Evolutionary conservation across 2,329 filamentous ascomycete genomes (phyloP), one percentile per base, ranked within the genome.

Genomic region (Paracorniculantispora psalliotae): DNA sequence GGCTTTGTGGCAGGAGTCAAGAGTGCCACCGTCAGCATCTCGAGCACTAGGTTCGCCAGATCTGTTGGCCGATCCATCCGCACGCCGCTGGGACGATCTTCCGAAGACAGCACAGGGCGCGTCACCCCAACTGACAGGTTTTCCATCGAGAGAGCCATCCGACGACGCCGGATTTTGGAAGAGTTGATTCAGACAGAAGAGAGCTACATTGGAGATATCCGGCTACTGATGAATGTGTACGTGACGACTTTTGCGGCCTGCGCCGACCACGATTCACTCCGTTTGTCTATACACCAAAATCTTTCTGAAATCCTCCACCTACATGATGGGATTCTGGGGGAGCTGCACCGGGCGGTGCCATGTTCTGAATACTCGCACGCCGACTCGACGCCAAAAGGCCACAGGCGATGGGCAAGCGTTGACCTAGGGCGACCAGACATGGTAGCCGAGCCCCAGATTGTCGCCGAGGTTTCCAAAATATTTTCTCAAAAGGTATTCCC

Each of bases 141-240:
- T 17, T 86, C 89, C n/a, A 82, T 83, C 44, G 82, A 86, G 64
- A 84, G 92, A 56, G 84, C 91, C 1, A 73, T 89, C 21, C 89
- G 92, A 67, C 84, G 94, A 61, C 85, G 91, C 15, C 86, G 87
- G 62, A 86, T 96, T 41, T 74, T 97, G 37, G 90, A 94, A 68
- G 94, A 97, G 73, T 77, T 97, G 53, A 85, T 97, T 61, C 82
- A 77, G 59, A 96, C 92, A 0, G 94, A 97, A 72, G 89, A 94
- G 69, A 85, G 88, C 67, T 97, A 97, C 70, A 87, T 97, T 66
- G 85, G 87, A 17, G 93, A 96, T 67, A 74, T 97, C 60, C 91
- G 91, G 66, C 91, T 94, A 64, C 78, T 97, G 61, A 88, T 89
- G 70, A 92, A 96, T 73, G 92, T 93, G 23, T 90, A 92, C 68